A percentile compares a stretch with the other conserved stretches of the same genome.
Evolutionary conservation across 805 yeast genomes (phyloP).

Genomic region (Barnettozyma vustinii): DNA sequence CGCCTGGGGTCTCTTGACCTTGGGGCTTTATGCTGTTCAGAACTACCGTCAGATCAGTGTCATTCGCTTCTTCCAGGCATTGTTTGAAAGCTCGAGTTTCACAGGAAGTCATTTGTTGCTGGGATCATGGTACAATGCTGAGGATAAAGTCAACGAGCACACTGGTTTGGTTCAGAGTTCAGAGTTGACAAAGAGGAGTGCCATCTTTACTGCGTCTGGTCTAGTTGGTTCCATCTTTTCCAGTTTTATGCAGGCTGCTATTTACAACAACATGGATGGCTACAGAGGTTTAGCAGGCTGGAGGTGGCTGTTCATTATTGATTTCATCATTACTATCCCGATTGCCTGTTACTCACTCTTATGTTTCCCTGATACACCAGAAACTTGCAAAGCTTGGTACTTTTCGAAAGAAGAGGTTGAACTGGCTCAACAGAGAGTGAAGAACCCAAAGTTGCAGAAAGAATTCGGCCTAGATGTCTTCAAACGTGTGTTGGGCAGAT

Average conservation of each 20-base stretch:
- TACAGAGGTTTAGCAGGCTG: conserved; percentile 47
- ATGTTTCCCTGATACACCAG: conserved; percentile 56
- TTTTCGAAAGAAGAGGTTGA: conserved; percentile 37
- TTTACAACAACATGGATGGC: conserved; percentile 37
- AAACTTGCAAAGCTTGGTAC: conserved; percentile 35
- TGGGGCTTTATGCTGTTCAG: conserved; percentile 44
- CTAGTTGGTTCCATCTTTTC: conserved; percentile 50
- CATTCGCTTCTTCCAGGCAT: conserved; percentile 54
- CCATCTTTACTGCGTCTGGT: conserved; percentile 51
- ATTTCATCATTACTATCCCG: conserved; percentile 53
- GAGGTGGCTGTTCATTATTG: conserved; percentile 66
- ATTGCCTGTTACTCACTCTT: conserved; percentile 51
- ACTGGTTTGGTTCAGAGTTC: conserved; percentile 25
- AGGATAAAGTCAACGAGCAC: conserved; percentile 21
- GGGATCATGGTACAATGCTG: conserved; percentile 47
- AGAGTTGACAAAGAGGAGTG: conserved; percentile 46
- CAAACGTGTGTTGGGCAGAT: conserved; percentile 41
- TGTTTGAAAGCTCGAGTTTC: conserved; percentile 55
- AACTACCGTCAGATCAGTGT: conserved; percentile 46
- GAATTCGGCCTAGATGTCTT: conserved; percentile 32
- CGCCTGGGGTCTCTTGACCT: conserved; percentile 52
- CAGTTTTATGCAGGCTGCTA: conserved; percentile 54
- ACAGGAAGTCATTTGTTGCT: conserved; percentile 49
- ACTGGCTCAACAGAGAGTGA: conserved; percentile 38
- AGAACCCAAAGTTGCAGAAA: conserved; percentile 31